These are phyloP conservation scores for Cadophora sp. DNA, from an alignment of 2,329 filamentous ascomycete genomes.

Conservation along the genomic window DNA sequence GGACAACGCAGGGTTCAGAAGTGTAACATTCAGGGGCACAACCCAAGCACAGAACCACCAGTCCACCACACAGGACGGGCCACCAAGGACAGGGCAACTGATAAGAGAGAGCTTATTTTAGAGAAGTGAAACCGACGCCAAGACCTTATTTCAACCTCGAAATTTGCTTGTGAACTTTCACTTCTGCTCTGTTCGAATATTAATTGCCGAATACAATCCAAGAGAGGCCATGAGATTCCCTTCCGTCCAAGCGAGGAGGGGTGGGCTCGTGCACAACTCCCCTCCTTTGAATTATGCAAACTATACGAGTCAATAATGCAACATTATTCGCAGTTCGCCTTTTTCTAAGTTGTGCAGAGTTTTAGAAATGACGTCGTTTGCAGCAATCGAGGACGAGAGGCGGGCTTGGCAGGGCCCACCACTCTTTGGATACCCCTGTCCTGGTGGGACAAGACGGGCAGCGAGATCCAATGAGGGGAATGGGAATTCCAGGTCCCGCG, in stretches of 20 bases:
- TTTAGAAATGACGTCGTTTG: constrained; percentile 13
- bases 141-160: constrained; percentile 14
- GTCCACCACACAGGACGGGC: neutral
- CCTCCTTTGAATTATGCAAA: neutral
- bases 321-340: constrained; percentile 3
- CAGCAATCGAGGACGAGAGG: neutral
- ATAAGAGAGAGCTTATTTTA: constrained; percentile 17
- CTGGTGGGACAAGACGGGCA: neutral
- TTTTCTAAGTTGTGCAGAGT: constrained; percentile 11
- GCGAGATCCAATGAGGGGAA: neutral
- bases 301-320: neutral
- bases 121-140: neutral
- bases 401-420: constrained; percentile 16
- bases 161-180: neutral
- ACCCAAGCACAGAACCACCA: too few relatives aligned
- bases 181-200: neutral
- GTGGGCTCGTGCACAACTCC: neutral
- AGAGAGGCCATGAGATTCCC: neutral
- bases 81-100: constrained; percentile 3
- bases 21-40: constrained; percentile 15
- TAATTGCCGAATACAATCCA: neutral
- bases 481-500: neutral
- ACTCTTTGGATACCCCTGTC: neutral
- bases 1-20: constrained; percentile 7
- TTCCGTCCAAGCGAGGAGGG: neutral